These are phyloP conservation scores for Plasmodium inui DNA, from an alignment of 169 alveolate species.

Conservation along the genomic window DNA sequence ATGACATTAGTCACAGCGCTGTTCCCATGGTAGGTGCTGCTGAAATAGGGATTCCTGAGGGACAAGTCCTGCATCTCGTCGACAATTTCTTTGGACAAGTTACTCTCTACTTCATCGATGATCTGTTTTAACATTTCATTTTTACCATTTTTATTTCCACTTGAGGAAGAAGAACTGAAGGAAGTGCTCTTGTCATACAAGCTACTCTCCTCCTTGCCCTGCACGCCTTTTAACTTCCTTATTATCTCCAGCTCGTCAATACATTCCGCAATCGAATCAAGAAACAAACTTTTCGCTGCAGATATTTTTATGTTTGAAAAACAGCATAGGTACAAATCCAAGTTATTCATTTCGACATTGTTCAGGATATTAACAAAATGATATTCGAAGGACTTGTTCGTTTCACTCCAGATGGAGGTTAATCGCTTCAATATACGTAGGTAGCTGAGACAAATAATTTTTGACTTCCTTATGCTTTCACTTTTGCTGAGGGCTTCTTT, in stretches of 20 bases:
- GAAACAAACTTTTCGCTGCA: constrained; percentile 17
- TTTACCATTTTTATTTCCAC: background rate
- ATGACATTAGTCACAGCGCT: background rate
- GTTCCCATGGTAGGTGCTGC: constrained; percentile 13
- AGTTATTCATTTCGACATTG: constrained; percentile 31
- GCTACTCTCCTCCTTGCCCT: constrained; percentile 6
- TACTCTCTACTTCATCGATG: constrained; percentile 28
- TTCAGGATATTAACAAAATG: constrained; percentile 54
- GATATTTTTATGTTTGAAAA: constrained; percentile 54
- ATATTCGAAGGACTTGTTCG: constrained; percentile 49
- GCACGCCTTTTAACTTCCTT: constrained; percentile 16
- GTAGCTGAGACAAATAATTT: constrained; percentile 43
- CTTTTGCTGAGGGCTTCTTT: constrained; percentile 5
- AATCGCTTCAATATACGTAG: constrained; percentile 47
- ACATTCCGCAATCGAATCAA: constrained; percentile 46
- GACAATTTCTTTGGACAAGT: constrained; percentile 45
- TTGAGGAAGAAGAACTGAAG: background rate
- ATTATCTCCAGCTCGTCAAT: constrained; percentile 63
- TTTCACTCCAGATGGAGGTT: constrained; percentile 40
- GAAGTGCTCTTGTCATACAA: background rate
- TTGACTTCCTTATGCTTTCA: constrained; percentile 23
- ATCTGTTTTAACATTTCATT: constrained; percentile 18
- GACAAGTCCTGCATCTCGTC: constrained; percentile 51
- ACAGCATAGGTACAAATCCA: constrained; percentile 49
- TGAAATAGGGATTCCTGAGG: constrained; percentile 25